Base-by-base conservation (phyloP, 2,329 filamentous ascomycete species). In the Zymoseptoria pseudotritici region DNA sequence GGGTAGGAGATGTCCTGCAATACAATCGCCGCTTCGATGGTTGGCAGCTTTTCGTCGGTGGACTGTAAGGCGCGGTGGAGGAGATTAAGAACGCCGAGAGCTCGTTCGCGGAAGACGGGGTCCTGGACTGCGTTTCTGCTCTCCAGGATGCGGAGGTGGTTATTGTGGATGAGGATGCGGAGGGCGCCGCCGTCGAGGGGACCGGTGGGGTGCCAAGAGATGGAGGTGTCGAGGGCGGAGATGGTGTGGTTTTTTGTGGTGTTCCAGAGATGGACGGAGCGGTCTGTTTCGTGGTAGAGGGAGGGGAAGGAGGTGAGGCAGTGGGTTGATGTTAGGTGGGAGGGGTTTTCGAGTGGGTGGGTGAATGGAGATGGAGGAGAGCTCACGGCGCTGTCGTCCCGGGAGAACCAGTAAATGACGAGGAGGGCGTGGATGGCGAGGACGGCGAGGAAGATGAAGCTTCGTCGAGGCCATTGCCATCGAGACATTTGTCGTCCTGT, bases 231-330 rank as follows among this genome's bases (percentile, higher is more conserved):
- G 17, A 56, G 42, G 10, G 58, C 50, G 17, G 60, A 51, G 26
- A 64, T 59, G 7, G 50, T 63, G 36, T 62, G 59, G 17, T 59
- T 24, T 29, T 53, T 61, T 2, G 57, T 20, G 19, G 57, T 57
- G 3, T 26, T 26, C 64, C 64, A 66, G 20, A 60, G 57, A 3
- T 49, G 22, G 4, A 59, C 56, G 7, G 62, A 79, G 76, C 5
- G 75, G 74, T 76, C 71, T 24, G 80, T 73, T 4, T 69, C 65
- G 59, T 68, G 70, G 69, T 78, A 80, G 0, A 78, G 69, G 2
- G 78, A 79, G 0, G 78, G 74, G 62, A 82, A 82, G 57, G 80
- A 75, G 56, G 81, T 79, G 50, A 76, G 77, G 77, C 79, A 82
- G 61, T 70, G 66, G 13, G 46, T 22, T 20, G 64, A 59, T 29